Conservation (phyloP, 2,329 filamentous ascomycete genomes). For the Passalora sequoiae region DNA sequence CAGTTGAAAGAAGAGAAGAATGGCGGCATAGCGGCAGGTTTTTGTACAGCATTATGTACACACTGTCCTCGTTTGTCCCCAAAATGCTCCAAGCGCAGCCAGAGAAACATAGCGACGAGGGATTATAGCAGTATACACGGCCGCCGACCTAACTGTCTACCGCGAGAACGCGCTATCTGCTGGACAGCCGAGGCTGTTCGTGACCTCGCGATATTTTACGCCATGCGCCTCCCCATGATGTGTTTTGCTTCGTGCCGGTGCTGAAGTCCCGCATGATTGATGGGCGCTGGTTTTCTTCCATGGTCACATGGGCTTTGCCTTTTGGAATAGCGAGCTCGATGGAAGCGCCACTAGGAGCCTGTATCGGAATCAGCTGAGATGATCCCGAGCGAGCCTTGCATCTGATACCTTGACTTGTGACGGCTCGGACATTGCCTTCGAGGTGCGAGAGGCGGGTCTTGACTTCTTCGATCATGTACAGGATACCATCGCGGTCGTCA, state of each 20-base stretch:
- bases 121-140: too few relatives aligned
- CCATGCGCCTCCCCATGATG: constrained; percentile 13
- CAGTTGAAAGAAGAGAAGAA: neutral
- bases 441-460: constrained; percentile 17
- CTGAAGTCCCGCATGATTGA: constrained; percentile 12
- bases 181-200: neutral
- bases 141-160: too few relatives aligned
- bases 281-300: constrained; percentile 7
- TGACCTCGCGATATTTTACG: neutral
- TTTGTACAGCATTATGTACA: too few relatives aligned
- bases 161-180: neutral
- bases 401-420: constrained; percentile 16
- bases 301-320: constrained; percentile 13
- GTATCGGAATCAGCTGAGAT: constrained; percentile 19
- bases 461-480: constrained; percentile 13
- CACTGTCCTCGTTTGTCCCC: too few relatives aligned
- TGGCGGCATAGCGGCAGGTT: too few relatives aligned
- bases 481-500: constrained; percentile 21
- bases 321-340: constrained; percentile 24
- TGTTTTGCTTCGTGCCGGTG: constrained; percentile 18
- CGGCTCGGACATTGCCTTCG: constrained; percentile 21
- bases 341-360: constrained; percentile 16
- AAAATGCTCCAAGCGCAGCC: too few relatives aligned
- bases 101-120: too few relatives aligned
- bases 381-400: neutral